Conservation (phyloP, 2,329 filamentous ascomycete species). For the Uncinocarpus reesii region DNA sequence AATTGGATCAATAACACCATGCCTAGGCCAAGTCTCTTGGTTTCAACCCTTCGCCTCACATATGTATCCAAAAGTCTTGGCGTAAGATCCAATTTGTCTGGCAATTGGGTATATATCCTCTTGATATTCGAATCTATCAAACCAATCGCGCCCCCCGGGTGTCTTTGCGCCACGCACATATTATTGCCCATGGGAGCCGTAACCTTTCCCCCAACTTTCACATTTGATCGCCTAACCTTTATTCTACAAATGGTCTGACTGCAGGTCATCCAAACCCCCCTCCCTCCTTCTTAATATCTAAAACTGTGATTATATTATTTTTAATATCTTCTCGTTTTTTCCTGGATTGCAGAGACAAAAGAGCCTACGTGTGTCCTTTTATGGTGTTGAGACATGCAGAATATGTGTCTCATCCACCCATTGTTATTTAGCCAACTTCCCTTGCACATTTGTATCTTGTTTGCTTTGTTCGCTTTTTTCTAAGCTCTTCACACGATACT, state of each 20-base stretch:
- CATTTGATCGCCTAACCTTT: too few relatives aligned
- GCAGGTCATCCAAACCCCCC: not conserved
- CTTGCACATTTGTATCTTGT: not conserved
- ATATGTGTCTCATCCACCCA: not conserved
- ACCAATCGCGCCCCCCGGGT: not conserved
- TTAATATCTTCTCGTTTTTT: too few relatives aligned
- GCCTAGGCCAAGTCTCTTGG: not conserved
- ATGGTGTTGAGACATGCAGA: too few relatives aligned
- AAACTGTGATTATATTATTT: too few relatives aligned
- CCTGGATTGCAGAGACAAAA: too few relatives aligned
- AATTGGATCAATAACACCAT: not conserved
- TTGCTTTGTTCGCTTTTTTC: not conserved
- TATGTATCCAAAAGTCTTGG: too few relatives aligned
- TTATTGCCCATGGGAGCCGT: too few relatives aligned
- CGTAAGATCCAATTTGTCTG: too few relatives aligned
- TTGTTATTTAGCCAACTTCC: not conserved
- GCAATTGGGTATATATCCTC: slow-evolving; percentile 3
- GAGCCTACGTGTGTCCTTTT: too few relatives aligned
- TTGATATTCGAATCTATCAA: not conserved
- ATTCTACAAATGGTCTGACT: too few relatives aligned
- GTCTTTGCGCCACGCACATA: not conserved
- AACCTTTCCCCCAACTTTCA: too few relatives aligned
- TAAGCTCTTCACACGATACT: not conserved
- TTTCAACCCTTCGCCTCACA: not conserved
- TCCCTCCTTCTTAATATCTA: too few relatives aligned